phyloP scores from a whole-genome alignment of 2,329 filamentous ascomycete species.

The Pseudocercospora fuligena region DNA sequence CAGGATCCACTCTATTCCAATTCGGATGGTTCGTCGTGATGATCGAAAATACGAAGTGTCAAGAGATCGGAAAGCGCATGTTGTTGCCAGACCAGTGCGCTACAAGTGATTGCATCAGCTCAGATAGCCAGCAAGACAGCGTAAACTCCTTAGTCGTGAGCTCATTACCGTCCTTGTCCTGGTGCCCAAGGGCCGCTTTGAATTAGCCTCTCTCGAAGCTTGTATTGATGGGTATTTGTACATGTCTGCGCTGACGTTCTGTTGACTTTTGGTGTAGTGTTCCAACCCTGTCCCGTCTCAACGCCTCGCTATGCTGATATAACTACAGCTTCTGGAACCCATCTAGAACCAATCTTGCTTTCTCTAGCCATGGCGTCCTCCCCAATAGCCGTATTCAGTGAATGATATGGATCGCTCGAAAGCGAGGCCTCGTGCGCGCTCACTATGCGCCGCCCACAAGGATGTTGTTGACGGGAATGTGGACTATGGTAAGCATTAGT shows the following conservation, averaged over 20 bases:
- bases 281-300: slow-evolving; percentile 2
- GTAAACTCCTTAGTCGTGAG: background rate
- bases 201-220: slow-evolving; percentile 5
- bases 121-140: background rate
- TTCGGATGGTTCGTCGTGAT: too few relatives aligned
- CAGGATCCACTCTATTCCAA: too few relatives aligned
- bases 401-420: background rate
- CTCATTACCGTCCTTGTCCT: background rate
- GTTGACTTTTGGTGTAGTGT: background rate
- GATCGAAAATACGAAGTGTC: too few relatives aligned
- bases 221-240: slow-evolving; percentile 7
- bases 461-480: slow-evolving; percentile 73
- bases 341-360: background rate
- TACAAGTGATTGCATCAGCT: too few relatives aligned
- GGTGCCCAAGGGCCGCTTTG: background rate
- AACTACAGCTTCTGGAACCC: background rate
- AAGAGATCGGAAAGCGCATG: too few relatives aligned
- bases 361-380: background rate
- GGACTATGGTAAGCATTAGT: slow-evolving; percentile 51
- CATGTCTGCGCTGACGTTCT: slow-evolving; percentile 6
- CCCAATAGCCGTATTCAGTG: background rate
- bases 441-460: slow-evolving; percentile 68
- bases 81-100: too few relatives aligned
- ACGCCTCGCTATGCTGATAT: slow-evolving; percentile 27
- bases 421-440: background rate